These are phyloP conservation scores for Starmera quercuum DNA, from an alignment of 805 yeast species.

Conservation along the genomic window DNA sequence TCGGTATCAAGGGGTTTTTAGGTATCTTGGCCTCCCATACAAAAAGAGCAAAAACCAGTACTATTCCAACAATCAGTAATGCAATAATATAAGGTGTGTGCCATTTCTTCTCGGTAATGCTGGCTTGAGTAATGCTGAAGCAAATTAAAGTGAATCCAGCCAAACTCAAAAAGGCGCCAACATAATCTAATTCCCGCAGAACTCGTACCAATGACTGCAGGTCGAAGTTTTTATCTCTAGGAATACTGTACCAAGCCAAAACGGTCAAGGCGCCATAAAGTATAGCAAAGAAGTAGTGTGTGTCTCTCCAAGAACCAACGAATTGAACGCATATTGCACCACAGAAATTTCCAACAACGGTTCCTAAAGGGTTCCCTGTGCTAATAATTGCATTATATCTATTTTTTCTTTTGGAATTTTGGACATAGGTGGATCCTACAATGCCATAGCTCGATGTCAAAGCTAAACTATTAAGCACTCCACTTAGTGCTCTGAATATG, in stretches of 20 bases:
- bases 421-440: conserved; percentile 30
- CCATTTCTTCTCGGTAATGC: conserved; percentile 35
- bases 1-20: conserved; percentile 39
- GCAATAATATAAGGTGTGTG: conserved; percentile 38
- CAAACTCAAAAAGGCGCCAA: conserved; percentile 35
- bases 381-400: conserved; percentile 34
- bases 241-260: background rate
- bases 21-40: conserved; percentile 33
- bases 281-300: conserved; percentile 33
- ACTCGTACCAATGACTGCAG: background rate
- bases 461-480: conserved; percentile 34
- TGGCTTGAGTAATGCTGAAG: conserved; percentile 37
- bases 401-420: conserved; percentile 32
- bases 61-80: conserved; percentile 30
- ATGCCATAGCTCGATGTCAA: conserved; percentile 43
- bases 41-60: conserved; percentile 24
- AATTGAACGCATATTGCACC: conserved; percentile 36
- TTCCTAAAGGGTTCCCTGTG: conserved; percentile 43
- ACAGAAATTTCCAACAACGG: conserved; percentile 31
- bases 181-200: conserved; percentile 28
- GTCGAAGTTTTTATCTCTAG: background rate
- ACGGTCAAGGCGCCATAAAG: conserved; percentile 21
- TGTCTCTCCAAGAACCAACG: conserved; percentile 31
- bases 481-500: conserved; percentile 37
- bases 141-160: conserved; percentile 33